phyloP scores from a whole-genome alignment of 23 red algal genomes.

The Gracilariopsis chorda region DNA sequence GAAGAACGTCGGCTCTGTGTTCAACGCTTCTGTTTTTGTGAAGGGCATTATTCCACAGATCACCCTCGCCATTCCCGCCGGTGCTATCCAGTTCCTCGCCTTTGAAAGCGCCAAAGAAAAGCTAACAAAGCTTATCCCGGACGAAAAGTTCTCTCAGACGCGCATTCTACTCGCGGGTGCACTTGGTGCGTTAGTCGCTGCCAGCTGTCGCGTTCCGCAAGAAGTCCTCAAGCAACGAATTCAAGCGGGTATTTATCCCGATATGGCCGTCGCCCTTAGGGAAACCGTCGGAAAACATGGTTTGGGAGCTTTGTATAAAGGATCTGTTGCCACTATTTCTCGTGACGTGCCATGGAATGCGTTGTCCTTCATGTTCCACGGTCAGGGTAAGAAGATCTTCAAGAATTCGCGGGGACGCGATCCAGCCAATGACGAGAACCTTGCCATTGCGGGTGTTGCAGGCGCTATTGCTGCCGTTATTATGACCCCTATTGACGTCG shows the following conservation, averaged over 20 bases:
- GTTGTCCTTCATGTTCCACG: conserved; percentile 96
- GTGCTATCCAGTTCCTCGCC: conserved; percentile 93
- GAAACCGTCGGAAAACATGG: conserved; percentile 73
- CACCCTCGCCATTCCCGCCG: conserved; percentile 89
- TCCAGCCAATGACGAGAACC: conserved; percentile 85
- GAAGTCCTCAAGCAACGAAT: conserved; percentile 98
- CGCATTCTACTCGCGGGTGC: conserved; percentile 87
- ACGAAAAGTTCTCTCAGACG: conserved; percentile 42
- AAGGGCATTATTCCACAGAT: conserved; percentile 98
- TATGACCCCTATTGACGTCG: conserved; percentile 98
- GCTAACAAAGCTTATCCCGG: conserved; percentile 39
- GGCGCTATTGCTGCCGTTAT: conserved; percentile 91
- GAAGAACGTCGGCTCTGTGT: conserved; percentile 50
- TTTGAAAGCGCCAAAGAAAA: conserved; percentile 88
- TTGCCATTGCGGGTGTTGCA: conserved; percentile 76
- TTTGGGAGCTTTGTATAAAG: conserved; percentile 77
- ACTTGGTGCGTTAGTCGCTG: conserved; percentile 79
- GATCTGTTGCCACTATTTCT: conserved; percentile 88
- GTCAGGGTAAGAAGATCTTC: conserved; percentile 83
- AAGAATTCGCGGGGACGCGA: conserved; percentile 41
- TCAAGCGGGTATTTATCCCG: conserved; percentile 97
- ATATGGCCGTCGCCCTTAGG: conserved; percentile 79
- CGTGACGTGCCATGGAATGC: conserved; percentile 99
- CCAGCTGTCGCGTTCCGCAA: conserved; percentile 90
- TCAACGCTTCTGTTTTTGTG: conserved; percentile 71